Conservation (phyloP, 202 grass and related monocot species). For the Digitaria exilis region DNA sequence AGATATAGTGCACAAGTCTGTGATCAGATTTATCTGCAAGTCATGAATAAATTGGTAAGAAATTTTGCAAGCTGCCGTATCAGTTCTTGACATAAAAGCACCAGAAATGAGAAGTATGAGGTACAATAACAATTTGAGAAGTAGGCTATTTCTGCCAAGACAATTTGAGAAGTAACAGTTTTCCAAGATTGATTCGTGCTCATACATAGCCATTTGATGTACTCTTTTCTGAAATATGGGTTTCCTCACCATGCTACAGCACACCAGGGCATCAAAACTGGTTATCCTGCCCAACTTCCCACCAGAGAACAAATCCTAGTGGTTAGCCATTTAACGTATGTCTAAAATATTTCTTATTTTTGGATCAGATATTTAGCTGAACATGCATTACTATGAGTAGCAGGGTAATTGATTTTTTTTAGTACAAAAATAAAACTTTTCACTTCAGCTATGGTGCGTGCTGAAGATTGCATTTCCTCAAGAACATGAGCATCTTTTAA, state of each 20-base stretch:
- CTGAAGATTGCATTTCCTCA: neutral
- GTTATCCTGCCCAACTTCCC: neutral
- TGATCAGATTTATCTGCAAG: constrained; percentile 38
- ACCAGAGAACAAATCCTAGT: neutral
- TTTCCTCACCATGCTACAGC: neutral
- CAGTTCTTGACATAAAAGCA: neutral
- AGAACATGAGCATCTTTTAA: neutral
- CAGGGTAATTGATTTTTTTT: neutral
- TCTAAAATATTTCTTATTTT: constrained; percentile 4
- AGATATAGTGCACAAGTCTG: constrained; percentile 41
- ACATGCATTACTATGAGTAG: neutral
- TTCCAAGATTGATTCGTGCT: neutral
- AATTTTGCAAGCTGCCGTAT: constrained; percentile 18
- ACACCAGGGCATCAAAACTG: neutral
- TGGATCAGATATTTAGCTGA: neutral
- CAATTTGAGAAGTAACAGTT: neutral
- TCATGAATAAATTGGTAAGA: constrained; percentile 15
- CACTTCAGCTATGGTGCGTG: neutral
- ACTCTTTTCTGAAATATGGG: neutral
- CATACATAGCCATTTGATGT: neutral
- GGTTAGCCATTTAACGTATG: neutral
- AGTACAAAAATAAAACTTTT: neutral
- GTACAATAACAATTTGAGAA: neutral
- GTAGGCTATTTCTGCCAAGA: neutral
- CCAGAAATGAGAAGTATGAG: constrained; percentile 2